Conservation (phyloP, 257 asterid species). For the Rehmannia glutinosa region DNA sequence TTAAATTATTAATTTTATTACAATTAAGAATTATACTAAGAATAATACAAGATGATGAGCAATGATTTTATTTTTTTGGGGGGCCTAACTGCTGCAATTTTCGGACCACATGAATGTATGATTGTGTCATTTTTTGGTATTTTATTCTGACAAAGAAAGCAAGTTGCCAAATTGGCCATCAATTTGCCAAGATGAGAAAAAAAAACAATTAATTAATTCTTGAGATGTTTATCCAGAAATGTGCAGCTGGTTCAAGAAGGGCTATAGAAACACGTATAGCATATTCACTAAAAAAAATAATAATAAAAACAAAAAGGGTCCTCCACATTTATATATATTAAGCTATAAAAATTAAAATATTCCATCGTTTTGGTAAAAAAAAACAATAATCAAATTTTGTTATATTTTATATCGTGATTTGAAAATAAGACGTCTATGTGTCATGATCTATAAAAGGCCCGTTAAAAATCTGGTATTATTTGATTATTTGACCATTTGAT, state of each 20-base stretch:
- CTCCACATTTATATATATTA: not conserved
- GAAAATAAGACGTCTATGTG: not conserved
- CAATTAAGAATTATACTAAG: not conserved
- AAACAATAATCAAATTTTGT: too few species aligned
- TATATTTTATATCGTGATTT: not conserved
- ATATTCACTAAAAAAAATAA: not conserved
- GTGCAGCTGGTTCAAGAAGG: not conserved
- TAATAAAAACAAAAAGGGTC: not conserved
- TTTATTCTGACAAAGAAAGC: not conserved
- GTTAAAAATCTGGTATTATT: too few species aligned
- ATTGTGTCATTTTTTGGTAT: not conserved
- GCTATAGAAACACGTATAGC: not conserved
- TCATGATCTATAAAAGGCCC: too few species aligned
- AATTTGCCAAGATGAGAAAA: not conserved
- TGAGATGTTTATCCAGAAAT: not conserved
- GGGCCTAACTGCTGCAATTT: not conserved
- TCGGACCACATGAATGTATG: not conserved
- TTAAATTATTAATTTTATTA: not conserved
- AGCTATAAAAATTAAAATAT: not conserved
- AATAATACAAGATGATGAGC: not conserved
- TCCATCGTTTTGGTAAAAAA: too few species aligned
- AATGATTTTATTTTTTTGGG: not conserved
- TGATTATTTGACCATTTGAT: too few species aligned
- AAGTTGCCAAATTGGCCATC: constrained; percentile 16
- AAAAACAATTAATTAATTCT: not conserved